phyloP scores from a whole-genome alignment of 1,139 yeast species.

The Taiozyma onychis region DNA sequence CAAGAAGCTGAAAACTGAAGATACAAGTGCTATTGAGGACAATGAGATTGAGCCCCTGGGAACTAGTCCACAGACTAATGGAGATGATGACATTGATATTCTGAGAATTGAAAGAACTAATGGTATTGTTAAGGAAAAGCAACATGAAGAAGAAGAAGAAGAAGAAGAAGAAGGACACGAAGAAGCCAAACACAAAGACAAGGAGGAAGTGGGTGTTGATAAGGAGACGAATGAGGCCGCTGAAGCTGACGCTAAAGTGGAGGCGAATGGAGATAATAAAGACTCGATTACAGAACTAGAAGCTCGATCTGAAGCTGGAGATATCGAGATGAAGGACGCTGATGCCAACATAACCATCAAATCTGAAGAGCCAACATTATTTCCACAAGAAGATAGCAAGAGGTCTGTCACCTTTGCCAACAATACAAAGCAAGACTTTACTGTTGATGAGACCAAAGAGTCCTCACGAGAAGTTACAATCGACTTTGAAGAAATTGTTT shows the following conservation, averaged over 20 bases:
- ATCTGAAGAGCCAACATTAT: background rate
- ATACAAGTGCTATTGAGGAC: slow-evolving; percentile 3
- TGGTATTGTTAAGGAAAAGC: background rate
- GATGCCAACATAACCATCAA: background rate
- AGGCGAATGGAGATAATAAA: background rate
- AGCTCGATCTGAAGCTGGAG: background rate
- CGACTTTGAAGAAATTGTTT: slow-evolving; percentile 21
- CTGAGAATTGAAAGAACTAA: background rate
- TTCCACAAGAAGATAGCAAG: background rate
- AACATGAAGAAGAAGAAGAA: background rate
- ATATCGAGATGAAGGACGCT: background rate
- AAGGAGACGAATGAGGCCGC: background rate
- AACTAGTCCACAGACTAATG: too few relatives aligned
- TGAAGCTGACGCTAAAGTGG: background rate
- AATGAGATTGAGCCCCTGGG: background rate
- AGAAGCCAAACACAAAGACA: background rate
- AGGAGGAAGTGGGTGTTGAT: slow-evolving; percentile 22
- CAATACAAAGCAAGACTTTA: background rate
- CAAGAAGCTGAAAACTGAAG: background rate
- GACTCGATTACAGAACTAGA: background rate
- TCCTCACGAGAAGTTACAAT: background rate
- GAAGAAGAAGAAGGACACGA: background rate
- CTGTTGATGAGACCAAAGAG: background rate
- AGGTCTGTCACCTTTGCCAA: background rate
- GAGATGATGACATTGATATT: background rate